Base-by-base conservation (phyloP, 2,329 filamentous ascomycete genomes). In the Penicillium sp. region DNA sequence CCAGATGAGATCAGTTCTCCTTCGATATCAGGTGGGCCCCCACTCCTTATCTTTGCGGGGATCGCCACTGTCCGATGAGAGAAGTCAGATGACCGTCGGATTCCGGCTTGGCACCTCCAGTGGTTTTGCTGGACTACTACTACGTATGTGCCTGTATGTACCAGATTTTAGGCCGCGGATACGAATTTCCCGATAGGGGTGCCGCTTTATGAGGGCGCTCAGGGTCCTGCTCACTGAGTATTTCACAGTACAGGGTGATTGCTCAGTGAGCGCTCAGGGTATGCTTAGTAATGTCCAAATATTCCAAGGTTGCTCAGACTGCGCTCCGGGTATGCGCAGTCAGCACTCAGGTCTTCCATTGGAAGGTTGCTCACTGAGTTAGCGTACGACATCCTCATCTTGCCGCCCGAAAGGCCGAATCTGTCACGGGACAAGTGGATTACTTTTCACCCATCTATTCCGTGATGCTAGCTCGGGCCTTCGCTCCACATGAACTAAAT, bases 21-120 rank as follows among this genome's bases (percentile, higher is more conserved):
- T 52, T 53, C 57, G 60, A 55, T 58, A 53, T 53, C 60, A 55
- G 38, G 33, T 34, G 43, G 43, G 31, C 40, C 16, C 43, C 27
- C 39, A 56, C 57, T 55, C 11, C 53, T 58, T 66, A 48, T 62
- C 44, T 53, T 10, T 62, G 65, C 73, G 73, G 73, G 68, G 72
- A 73, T 76, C 73, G 73, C 72, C 74, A 73, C 69, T 40, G 50
- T 67, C 72, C 72, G 72, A 72, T 49, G 60, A 56, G 16, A 5
- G 16, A 15, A 33, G 39, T 56, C 59, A 27, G 56, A 34, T 34
- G 51, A 44, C 56, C 39, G 48, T 52, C 33, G 46, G 21, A 10
- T 34, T 45, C 43, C 34, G 50, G 13, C 47, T 52, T 56, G 48
- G 48, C 40, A 25, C 16, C 38, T 57, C 21, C 13, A 15, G 9